phyloP scores from a whole-genome alignment of 1,284 basidiomycete species.

The Sporisorium graminicola region DNA sequence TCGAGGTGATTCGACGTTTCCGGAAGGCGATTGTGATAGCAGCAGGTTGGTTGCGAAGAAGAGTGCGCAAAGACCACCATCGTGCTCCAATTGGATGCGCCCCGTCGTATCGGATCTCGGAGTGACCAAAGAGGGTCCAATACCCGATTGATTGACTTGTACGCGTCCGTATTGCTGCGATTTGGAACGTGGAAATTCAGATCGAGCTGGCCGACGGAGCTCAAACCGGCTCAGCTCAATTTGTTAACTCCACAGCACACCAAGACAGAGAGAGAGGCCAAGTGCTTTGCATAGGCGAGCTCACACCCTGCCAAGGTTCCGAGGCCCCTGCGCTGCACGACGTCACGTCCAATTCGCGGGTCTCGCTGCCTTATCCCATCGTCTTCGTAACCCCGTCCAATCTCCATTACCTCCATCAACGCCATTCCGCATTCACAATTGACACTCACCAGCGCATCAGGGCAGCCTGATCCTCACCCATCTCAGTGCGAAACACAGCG shows the following conservation, averaged over 20 bases:
- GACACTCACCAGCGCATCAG: not conserved
- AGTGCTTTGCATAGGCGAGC: slow-evolving; percentile 14
- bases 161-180: not conserved
- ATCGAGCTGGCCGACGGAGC: slow-evolving; percentile 28
- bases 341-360: slow-evolving; percentile 1
- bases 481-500: not conserved
- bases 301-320: slow-evolving; percentile 13
- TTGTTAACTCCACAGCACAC: slow-evolving; percentile 28
- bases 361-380: not conserved
- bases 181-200: slow-evolving; percentile 20
- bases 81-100: not conserved
- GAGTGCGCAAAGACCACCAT: slow-evolving; percentile 16
- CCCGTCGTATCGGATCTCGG: slow-evolving; percentile 28
- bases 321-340: not conserved
- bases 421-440: not conserved
- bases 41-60: not conserved
- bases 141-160: slow-evolving; percentile 2
- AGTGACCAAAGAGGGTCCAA: slow-evolving; percentile 18
- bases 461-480: no score
- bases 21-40: not conserved
- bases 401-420: slow-evolving; percentile 16
- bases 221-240: slow-evolving; percentile 6
- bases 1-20: not conserved
- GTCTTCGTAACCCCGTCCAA: slow-evolving; percentile 16
- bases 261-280: not conserved